phyloP scores from a whole-genome alignment of 768 basidiomycete genomes.

The Gloeophyllum trabeum region DNA sequence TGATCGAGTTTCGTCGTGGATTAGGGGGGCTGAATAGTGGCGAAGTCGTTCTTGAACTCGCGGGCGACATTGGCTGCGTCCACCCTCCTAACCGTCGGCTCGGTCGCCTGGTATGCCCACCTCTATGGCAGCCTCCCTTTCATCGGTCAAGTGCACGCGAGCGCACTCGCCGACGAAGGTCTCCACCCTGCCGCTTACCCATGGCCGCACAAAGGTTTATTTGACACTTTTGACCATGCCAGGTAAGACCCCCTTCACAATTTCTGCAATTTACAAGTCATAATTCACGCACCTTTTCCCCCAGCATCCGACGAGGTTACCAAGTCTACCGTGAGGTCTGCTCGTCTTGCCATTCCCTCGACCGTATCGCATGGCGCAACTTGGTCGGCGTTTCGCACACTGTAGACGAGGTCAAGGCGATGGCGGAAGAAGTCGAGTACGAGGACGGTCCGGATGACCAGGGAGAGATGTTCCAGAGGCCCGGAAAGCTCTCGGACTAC shows the following conservation, averaged over 20 bases:
- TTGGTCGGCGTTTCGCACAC: slow-evolving; percentile 97
- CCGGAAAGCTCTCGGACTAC: slow-evolving; percentile 97
- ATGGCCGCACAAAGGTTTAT: slow-evolving; percentile 80
- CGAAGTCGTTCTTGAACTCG: slow-evolving; percentile 56
- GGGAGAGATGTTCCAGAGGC: slow-evolving; percentile 98
- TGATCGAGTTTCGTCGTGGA: neutral
- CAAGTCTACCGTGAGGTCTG: slow-evolving; percentile 99
- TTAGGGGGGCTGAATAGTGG: slow-evolving; percentile 2
- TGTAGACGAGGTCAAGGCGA: slow-evolving; percentile 73
- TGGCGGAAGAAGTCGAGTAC: slow-evolving; percentile 98
- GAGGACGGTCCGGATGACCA: slow-evolving; percentile 88
- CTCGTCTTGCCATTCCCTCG: slow-evolving; percentile 96
- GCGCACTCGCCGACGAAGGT: slow-evolving; percentile 87
- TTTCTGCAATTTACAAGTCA: slow-evolving; percentile 2
- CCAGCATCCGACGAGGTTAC: slow-evolving; percentile 89
- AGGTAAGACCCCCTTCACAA: slow-evolving; percentile 43
- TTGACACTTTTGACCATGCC: slow-evolving; percentile 94
- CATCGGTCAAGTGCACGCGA: slow-evolving; percentile 86
- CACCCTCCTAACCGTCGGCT: slow-evolving; percentile 70
- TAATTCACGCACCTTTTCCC: slow-evolving; percentile 3
- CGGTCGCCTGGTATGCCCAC: slow-evolving; percentile 94
- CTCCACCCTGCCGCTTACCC: slow-evolving; percentile 82
- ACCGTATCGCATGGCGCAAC: slow-evolving; percentile 99
- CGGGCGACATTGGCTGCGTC: slow-evolving; percentile 67
- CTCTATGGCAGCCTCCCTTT: slow-evolving; percentile 87